Evolutionary conservation across 2,329 filamentous ascomycete genomes (phyloP), one percentile per base, ranked within the genome.

Genomic region (Cladosporium cucumerinum): DNA sequence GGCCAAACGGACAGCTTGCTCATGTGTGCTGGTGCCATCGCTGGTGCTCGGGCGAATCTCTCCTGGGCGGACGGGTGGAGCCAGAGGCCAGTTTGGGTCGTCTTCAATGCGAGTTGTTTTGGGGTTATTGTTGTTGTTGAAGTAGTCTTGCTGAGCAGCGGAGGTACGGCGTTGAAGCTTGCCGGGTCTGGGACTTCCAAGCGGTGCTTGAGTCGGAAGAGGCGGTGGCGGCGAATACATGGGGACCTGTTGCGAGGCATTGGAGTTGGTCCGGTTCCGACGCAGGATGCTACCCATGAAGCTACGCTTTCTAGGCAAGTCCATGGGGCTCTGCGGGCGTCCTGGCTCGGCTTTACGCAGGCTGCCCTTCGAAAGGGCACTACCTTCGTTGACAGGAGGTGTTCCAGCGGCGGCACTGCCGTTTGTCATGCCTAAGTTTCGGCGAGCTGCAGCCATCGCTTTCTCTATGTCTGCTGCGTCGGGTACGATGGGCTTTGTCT

Each of bases 61-160:
- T 25, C 51, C 61, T 14, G 59, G 66, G 8, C 59, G 65, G 18
- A 36, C 54, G 16, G 64, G 62, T 7, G 77, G 75, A 6, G 78
- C 74, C 5, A 86, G 74, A 1, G 84, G 84, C 84, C 84, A 87
- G 28, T 72, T 66, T 3, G 77, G 46, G 51, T 48, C 28, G 57
- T 12, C 26, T 39, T 23, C 25, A 6, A 5, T 14, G 23, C 34
- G 49, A 10, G 12, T 34, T 6, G 49, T 55, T 30, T 62, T 62
- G 34, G 49, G 49, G 49, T 55, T 62, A n/a, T n/a, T n/a, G 30
- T 34, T 34, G 32, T 62, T 62, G 34, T 28, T 30, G 60, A 62
- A 62, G 60, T 62, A 62, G 34, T 62, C 49, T 23, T 61, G 59
- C 12, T 43, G n/a, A 12, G 59, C 49, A 16, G 64, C 34, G 32